Conservation (phyloP, 1,284 basidiomycete species). For the Pisolithus thermaeus region DNA sequence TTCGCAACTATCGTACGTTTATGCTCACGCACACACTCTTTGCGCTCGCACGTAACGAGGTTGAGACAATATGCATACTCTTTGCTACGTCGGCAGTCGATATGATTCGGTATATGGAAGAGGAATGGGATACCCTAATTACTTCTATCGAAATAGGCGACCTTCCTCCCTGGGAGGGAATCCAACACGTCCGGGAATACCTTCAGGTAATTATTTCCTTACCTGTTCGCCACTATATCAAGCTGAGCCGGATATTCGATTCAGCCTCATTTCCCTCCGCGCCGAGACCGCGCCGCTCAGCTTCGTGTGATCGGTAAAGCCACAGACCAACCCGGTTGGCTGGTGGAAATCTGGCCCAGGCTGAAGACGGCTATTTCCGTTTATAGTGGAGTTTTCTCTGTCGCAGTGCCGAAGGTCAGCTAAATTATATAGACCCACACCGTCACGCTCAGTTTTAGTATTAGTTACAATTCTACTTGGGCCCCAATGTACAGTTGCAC, state of each 20-base stretch:
- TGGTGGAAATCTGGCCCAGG: slow-evolving; percentile 5
- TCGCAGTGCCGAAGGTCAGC: slow-evolving; percentile 4
- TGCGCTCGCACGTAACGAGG: slow-evolving; percentile 1
- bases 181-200: neutral
- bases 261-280: slow-evolving; percentile 5
- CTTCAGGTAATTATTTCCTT: neutral
- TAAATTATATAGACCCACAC: neutral
- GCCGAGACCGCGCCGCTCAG: slow-evolving; percentile 2
- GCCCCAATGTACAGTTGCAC: slow-evolving; percentile 2
- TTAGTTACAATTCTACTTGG: slow-evolving; percentile 5
- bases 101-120: slow-evolving; percentile 6
- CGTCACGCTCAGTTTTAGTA: neutral
- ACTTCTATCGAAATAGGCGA: slow-evolving; percentile 3
- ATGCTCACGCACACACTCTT: slow-evolving; percentile 7
- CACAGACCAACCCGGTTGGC: slow-evolving; percentile 1
- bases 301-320: slow-evolving; percentile 3
- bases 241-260: neutral
- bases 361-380: slow-evolving; percentile 1
- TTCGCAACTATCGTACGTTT: slow-evolving; percentile 5
- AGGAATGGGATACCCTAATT: slow-evolving; percentile 6
- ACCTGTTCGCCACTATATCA: no score
- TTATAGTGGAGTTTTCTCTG: slow-evolving; percentile 2
- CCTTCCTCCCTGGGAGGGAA: slow-evolving; percentile 2
- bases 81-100: slow-evolving; percentile 4
- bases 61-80: neutral